These are phyloP conservation scores for Cupressus sempervirens DNA, from an alignment of 75 land plant genomes.

Conservation along the genomic window DNA sequence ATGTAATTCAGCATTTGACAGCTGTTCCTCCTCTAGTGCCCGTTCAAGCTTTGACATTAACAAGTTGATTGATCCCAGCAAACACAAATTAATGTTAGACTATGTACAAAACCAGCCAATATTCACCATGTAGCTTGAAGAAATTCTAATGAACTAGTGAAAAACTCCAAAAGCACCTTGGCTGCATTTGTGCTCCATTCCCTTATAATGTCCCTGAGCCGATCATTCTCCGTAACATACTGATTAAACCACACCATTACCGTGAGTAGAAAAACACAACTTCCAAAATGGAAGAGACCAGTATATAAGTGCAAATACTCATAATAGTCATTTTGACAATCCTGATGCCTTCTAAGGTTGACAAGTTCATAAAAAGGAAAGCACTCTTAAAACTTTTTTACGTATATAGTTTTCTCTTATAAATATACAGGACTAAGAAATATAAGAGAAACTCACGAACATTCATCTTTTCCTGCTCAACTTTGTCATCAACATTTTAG, in stretches of 20 bases:
- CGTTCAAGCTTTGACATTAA: constrained; percentile 62
- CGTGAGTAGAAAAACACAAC: not conserved
- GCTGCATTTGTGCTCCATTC: constrained; percentile 96
- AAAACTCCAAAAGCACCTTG: constrained; percentile 49
- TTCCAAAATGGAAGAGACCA: not conserved
- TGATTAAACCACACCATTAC: constrained; percentile 15
- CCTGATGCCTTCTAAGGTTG: not conserved
- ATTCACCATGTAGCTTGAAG: not conserved
- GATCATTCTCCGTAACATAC: constrained; percentile 91
- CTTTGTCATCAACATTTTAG: not conserved
- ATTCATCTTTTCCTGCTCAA: not conserved
- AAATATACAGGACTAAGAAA: not conserved
- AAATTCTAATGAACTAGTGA: not conserved
- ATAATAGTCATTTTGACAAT: not conserved
- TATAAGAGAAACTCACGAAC: not conserved
- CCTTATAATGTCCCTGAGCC: constrained; percentile 82
- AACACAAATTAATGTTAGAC: not conserved
- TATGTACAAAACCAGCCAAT: not conserved
- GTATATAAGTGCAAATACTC: not conserved
- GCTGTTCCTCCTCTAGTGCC: constrained; percentile 75
- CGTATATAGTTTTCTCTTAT: not conserved
- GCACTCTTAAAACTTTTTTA: not conserved
- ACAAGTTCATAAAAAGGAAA: not conserved
- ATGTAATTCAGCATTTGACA: constrained; percentile 68
- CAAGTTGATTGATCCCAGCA: not conserved